Conservation (phyloP, 73 alveolate genomes). For the Paramecium primaurelia region DNA sequence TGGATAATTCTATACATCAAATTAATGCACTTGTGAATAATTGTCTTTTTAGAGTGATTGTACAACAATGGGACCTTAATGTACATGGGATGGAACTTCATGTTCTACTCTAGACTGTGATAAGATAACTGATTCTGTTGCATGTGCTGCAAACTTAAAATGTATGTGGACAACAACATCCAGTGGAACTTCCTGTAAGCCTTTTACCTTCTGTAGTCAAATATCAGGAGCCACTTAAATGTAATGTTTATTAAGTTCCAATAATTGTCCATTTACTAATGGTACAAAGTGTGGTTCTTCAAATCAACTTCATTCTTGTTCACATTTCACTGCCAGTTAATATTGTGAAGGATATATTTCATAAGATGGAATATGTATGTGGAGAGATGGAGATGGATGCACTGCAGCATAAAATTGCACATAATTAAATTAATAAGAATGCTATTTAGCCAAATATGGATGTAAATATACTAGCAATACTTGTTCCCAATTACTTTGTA, state of each 20-base stretch:
- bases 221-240: not conserved
- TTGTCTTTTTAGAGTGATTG: not conserved
- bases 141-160: not conserved
- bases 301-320: not conserved
- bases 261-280: not conserved
- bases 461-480: not conserved
- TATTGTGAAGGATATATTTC: constrained; percentile 16
- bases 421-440: not conserved
- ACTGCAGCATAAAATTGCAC: not conserved
- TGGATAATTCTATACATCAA: not conserved
- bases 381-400: not conserved
- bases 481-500: not conserved
- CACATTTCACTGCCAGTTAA: not conserved
- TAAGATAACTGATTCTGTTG: not conserved
- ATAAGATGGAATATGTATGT: not conserved
- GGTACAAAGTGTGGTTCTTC: not conserved
- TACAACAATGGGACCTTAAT: not conserved
- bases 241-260: not conserved
- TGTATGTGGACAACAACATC: not conserved
- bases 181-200: not conserved
- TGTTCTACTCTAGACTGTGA: not conserved
- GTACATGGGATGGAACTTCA: not conserved
- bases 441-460: not conserved
- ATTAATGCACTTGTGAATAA: not conserved
- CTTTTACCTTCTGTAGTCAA: not conserved